These are phyloP conservation scores for Erigeron canadensis DNA, from an alignment of 129 eudicot genomes.

Conservation along the genomic window DNA sequence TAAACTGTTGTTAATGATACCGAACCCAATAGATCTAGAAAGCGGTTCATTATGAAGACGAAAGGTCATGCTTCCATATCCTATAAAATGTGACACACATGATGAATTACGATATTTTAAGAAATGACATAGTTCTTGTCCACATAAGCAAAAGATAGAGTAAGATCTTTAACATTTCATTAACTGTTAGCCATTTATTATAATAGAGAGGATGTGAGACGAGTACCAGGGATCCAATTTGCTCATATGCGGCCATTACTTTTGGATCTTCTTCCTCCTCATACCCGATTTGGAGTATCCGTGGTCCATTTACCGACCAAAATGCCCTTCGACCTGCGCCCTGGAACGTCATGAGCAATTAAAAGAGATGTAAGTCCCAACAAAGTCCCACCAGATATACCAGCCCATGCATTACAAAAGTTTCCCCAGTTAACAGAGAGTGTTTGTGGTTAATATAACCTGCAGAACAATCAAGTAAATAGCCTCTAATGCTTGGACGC, in stretches of 20 bases:
- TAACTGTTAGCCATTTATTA: background rate
- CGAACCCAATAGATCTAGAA: too few relatives aligned
- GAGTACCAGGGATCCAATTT: constrained; percentile 89
- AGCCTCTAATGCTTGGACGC: constrained; percentile 82
- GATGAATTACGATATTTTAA: background rate
- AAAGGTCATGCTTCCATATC: too few relatives aligned
- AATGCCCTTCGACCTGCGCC: constrained; percentile 92
- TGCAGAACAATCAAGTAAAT: constrained; percentile 72
- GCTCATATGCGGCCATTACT: constrained; percentile 93
- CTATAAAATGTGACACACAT: background rate
- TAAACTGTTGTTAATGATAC: too few relatives aligned
- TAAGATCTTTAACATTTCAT: background rate
- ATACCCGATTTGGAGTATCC: constrained; percentile 89
- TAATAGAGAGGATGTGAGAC: background rate
- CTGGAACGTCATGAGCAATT: constrained; percentile 35
- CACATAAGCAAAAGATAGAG: background rate
- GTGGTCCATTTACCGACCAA: constrained; percentile 94
- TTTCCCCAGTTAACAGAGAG: background rate
- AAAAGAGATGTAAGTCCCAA: constrained; percentile 11
- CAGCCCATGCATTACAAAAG: constrained; percentile 2
- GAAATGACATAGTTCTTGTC: background rate
- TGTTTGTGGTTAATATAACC: constrained; percentile 42
- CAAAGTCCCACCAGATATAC: background rate
- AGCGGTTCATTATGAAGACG: too few relatives aligned
- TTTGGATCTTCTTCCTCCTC: constrained; percentile 82